Evolutionary conservation across 1,284 basidiomycete genomes (phyloP).

Genomic region (Retiboletus flavoniger): DNA sequence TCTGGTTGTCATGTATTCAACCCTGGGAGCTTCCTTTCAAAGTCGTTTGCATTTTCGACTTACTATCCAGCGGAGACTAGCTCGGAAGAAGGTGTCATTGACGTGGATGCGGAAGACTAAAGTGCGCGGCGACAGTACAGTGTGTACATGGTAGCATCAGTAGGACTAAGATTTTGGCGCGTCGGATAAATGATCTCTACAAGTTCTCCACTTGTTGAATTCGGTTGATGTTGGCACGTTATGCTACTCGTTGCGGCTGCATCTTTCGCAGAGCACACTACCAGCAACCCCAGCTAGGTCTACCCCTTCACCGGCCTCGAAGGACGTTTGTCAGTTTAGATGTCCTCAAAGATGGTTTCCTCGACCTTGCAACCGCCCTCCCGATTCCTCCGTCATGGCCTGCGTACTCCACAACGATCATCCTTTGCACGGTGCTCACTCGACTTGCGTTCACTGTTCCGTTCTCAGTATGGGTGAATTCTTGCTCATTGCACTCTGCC

Average conservation of each 20-base stretch:
- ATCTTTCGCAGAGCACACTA: conserved; percentile 9
- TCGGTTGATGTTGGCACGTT: conserved; percentile 26
- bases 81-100: conserved; percentile 65
- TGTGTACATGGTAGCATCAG: no score
- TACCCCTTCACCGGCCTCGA: conserved; percentile 4
- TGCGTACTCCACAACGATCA: conserved; percentile 74
- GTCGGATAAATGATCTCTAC: not conserved
- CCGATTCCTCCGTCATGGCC: conserved; percentile 67
- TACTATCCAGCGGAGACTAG: conserved; percentile 78
- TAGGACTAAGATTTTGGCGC: not conserved
- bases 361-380: conserved; percentile 66
- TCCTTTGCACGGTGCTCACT: conserved; percentile 66
- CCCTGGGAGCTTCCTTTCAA: conserved; percentile 85
- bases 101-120: conserved; percentile 37
- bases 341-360: conserved; percentile 48
- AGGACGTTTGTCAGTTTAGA: conserved; percentile 42
- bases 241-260: conserved; percentile 13
- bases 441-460: conserved; percentile 71
- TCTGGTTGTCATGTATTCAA: conserved; percentile 99
- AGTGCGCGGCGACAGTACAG: not conserved
- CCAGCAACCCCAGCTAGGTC: conserved; percentile 4
- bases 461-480: conserved; percentile 76
- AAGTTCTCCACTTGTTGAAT: not conserved
- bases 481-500: conserved; percentile 5
- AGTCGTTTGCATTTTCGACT: conserved; percentile 80